Conservation (phyloP, 2,329 filamentous ascomycete species). For the Alternaria sp. region DNA sequence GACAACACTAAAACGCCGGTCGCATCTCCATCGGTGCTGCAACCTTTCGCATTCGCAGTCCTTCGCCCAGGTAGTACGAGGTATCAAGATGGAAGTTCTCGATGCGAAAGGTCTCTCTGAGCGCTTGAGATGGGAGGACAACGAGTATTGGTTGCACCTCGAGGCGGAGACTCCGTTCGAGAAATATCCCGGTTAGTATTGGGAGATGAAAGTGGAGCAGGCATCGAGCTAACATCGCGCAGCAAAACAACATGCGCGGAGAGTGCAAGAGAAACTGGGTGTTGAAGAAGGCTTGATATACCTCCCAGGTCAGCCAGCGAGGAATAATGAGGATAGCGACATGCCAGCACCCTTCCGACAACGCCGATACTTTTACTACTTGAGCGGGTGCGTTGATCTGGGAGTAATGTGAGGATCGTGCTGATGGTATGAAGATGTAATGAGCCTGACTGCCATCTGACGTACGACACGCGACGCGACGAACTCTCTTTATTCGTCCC, state of each 20-base stretch:
- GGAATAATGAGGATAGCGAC: constrained; percentile 66
- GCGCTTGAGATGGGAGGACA: constrained; percentile 36
- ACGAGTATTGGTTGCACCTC: constrained; percentile 49
- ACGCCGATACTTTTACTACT: constrained; percentile 68
- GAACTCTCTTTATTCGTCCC: constrained; percentile 77
- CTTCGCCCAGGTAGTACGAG: constrained; percentile 20
- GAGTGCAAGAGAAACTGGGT: constrained; percentile 48
- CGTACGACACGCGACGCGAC: constrained; percentile 67
- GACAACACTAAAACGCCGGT: constrained; percentile 22
- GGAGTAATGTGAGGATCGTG: neutral
- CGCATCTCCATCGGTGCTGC: constrained; percentile 15
- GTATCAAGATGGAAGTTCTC: constrained; percentile 33
- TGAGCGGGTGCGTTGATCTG: constrained; percentile 56
- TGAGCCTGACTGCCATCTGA: constrained; percentile 63
- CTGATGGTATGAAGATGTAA: constrained; percentile 47
- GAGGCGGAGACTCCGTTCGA: constrained; percentile 44
- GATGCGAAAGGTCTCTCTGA: constrained; percentile 40
- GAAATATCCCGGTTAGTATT: constrained; percentile 50
- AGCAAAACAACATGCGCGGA: constrained; percentile 53
- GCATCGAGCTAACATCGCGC: constrained; percentile 9
- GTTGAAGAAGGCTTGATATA: constrained; percentile 61
- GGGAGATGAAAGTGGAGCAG: neutral
- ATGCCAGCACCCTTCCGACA: constrained; percentile 65
- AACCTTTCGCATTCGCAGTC: constrained; percentile 18
- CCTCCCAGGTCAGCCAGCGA: constrained; percentile 60